These are phyloP conservation scores for Candida broadrunensis DNA, from an alignment of 805 yeast species.

Conservation along the genomic window DNA sequence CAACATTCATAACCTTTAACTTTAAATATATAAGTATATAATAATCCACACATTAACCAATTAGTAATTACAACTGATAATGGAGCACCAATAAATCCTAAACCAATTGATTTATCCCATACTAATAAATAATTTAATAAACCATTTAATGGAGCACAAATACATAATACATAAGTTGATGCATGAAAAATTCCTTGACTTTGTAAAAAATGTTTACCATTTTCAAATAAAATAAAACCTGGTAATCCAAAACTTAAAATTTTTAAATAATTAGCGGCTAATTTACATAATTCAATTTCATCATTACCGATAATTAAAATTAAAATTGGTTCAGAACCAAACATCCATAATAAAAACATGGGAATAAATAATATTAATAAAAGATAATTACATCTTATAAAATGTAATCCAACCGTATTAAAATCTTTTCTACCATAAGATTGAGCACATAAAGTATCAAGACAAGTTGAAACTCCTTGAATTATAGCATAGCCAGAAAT, in stretches of 20 bases:
- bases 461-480: slow-evolving; percentile 75
- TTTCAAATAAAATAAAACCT: slow-evolving; percentile 69
- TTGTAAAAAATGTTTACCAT: slow-evolving; percentile 70
- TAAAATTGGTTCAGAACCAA: slow-evolving; percentile 51
- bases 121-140: slow-evolving; percentile 63
- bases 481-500: slow-evolving; percentile 72
- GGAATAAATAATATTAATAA: slow-evolving; percentile 50
- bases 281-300: slow-evolving; percentile 20
- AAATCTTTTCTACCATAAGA: slow-evolving; percentile 69
- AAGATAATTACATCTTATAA: slow-evolving; percentile 63
- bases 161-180: slow-evolving; percentile 63
- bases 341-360: slow-evolving; percentile 59
- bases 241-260: slow-evolving; percentile 66
- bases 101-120: slow-evolving; percentile 54
- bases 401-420: slow-evolving; percentile 64
- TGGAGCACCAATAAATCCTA: slow-evolving; percentile 78
- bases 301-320: slow-evolving; percentile 18
- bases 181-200: slow-evolving; percentile 81
- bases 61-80: slow-evolving; percentile 68
- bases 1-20: slow-evolving; percentile 46
- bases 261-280: slow-evolving; percentile 59
- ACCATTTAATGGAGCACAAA: slow-evolving; percentile 77
- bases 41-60: slow-evolving; percentile 63
- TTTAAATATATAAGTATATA: slow-evolving; percentile 44
- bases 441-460: slow-evolving; percentile 77